Percentiles rank a stretch among this genome's conserved stretches.
phyloP scores from a whole-genome alignment of 345 rosid species.

The Theobroma cacao region DNA sequence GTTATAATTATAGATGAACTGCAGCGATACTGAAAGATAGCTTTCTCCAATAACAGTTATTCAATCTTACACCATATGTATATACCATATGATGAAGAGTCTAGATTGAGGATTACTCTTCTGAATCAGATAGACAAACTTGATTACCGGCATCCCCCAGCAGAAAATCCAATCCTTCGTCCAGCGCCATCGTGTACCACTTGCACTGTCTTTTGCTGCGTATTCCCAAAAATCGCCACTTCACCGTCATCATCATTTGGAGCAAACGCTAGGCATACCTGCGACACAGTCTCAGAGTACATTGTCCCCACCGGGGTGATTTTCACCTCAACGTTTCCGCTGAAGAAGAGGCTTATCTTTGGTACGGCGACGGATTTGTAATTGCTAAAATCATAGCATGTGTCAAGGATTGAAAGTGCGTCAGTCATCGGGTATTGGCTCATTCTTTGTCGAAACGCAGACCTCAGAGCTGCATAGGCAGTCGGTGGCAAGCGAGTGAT shows the following conservation, averaged over 20 bases:
- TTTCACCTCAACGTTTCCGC: not conserved
- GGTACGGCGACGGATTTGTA: slow-evolving; percentile 38
- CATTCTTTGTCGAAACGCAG: slow-evolving; percentile 53
- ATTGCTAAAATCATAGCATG: slow-evolving; percentile 63
- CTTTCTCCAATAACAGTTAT: no score
- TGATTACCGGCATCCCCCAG: not conserved
- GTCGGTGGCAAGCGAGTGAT: slow-evolving; percentile 67
- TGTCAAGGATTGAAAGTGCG: slow-evolving; percentile 55
- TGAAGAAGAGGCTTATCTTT: slow-evolving; percentile 17
- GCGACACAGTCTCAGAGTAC: not conserved
- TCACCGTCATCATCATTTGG: not conserved
- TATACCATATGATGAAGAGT: not conserved
- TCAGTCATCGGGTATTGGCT: slow-evolving; percentile 46
- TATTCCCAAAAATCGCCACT: not conserved
- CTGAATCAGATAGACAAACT: not conserved
- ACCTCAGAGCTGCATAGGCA: slow-evolving; percentile 47
- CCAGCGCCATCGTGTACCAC: not conserved
- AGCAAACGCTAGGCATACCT: not conserved
- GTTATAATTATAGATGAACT: no score
- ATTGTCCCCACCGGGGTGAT: not conserved
- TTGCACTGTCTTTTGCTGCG: not conserved
- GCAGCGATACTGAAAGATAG: no score
- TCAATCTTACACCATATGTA: not conserved
- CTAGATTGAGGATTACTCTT: not conserved
- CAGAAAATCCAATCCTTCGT: not conserved